Conservation (phyloP, 345 rosid species). For the Acer campestre region DNA sequence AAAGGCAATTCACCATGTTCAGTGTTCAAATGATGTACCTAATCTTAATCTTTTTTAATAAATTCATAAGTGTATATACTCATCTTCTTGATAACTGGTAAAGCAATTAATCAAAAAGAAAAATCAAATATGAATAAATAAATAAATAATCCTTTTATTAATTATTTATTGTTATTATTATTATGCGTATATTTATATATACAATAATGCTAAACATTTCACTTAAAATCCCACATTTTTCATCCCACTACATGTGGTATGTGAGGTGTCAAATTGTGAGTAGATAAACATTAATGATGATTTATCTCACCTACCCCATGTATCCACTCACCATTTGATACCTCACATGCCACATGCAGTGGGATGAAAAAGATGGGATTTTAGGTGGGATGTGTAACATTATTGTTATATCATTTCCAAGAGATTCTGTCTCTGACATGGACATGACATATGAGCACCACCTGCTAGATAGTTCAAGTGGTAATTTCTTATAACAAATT, state of each 20-base stretch:
- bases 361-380: too few relatives aligned
- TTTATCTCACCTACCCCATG: too few relatives aligned
- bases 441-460: slow-evolving; percentile 39
- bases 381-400: too few relatives aligned
- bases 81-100: slow-evolving; percentile 17
- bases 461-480: slow-evolving; percentile 32
- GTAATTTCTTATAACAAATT: slow-evolving; percentile 17
- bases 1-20: neutral
- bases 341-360: too few relatives aligned
- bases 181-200: neutral
- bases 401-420: too few relatives aligned
- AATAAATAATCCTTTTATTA: neutral
- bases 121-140: neutral
- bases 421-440: slow-evolving; percentile 37
- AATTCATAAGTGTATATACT: neutral
- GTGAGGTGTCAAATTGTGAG: too few relatives aligned
- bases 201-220: too few relatives aligned
- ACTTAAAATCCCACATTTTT: too few relatives aligned
- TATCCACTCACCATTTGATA: too few relatives aligned
- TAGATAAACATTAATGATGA: too few relatives aligned
- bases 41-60: neutral
- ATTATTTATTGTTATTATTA: neutral
- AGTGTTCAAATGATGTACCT: neutral
- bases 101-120: slow-evolving; percentile 7
- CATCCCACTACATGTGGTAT: too few relatives aligned